A percentile compares a stretch with the other conserved stretches of the same genome.
Evolutionary conservation across 2,329 filamentous ascomycete genomes (phyloP).

Genomic region (Calonectria pseudoreteaudii): DNA sequence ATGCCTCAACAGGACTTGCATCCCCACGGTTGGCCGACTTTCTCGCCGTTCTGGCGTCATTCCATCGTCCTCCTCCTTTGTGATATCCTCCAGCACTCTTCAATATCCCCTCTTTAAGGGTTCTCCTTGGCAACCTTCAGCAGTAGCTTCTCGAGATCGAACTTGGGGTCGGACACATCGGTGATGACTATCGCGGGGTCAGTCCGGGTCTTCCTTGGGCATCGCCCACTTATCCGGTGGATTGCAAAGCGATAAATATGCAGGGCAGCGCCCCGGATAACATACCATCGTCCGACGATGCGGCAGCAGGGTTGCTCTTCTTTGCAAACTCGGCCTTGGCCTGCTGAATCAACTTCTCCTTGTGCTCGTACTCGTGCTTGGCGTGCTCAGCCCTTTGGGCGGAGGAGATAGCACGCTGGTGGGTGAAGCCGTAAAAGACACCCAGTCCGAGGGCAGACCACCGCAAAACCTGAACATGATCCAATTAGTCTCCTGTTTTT

Average conservation of each 20-base stretch:
- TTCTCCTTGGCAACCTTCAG: constrained; percentile 69
- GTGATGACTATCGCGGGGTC: constrained; percentile 46
- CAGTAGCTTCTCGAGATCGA: constrained; percentile 91
- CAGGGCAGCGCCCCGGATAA: constrained; percentile 6
- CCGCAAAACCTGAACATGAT: constrained; percentile 82
- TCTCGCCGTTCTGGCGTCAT: constrained; percentile 38
- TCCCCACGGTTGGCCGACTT: constrained; percentile 39
- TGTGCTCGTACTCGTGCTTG: constrained; percentile 88
- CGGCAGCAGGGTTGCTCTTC: constrained; percentile 69
- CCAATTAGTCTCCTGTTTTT: constrained; percentile 44
- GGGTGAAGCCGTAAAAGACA: constrained; percentile 94
- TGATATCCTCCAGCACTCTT: constrained; percentile 36
- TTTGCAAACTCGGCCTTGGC: constrained; percentile 92
- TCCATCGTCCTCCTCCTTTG: constrained; percentile 42
- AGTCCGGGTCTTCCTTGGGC: constrained; percentile 29
- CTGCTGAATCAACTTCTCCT: constrained; percentile 90
- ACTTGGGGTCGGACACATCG: constrained; percentile 87
- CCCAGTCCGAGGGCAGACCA: constrained; percentile 94
- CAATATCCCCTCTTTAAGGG: constrained; percentile 52
- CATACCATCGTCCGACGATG: constrained; percentile 49
- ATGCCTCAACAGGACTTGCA: constrained; percentile 39
- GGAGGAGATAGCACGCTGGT: constrained; percentile 85
- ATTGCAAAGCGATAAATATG: not conserved
- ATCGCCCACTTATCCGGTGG: not conserved
- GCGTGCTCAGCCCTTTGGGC: constrained; percentile 76